Conservation (phyloP, 148 eudicot genomes). For the Selenicereus undatus region DNA sequence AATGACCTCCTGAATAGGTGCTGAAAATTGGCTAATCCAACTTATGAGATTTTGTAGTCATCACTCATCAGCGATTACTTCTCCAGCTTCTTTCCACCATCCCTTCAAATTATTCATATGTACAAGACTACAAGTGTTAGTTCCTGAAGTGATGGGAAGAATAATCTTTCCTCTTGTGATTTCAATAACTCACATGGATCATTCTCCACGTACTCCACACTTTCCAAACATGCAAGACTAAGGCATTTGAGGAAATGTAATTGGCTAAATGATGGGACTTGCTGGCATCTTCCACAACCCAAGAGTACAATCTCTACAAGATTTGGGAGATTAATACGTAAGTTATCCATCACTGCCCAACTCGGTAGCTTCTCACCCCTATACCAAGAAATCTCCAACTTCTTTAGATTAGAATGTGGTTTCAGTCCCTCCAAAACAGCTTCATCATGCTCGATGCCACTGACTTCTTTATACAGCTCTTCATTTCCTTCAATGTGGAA, state of each 20-base stretch:
- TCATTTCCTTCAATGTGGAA: neutral
- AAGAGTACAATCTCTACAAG: slow-evolving; percentile 10
- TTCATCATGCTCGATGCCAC: neutral
- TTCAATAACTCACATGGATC: neutral
- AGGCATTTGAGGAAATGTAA: neutral
- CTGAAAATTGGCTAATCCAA: neutral
- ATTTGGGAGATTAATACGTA: slow-evolving; percentile 17
- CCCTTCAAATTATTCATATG: slow-evolving; percentile 15
- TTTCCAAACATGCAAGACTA: neutral
- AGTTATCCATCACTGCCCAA: slow-evolving; percentile 19
- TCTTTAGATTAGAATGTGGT: slow-evolving; percentile 20
- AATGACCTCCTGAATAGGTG: slow-evolving; percentile 13
- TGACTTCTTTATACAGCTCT: neutral
- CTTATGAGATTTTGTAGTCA: neutral
- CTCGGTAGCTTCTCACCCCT: slow-evolving; percentile 19
- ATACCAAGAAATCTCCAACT: slow-evolving; percentile 4
- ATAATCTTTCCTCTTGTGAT: neutral
- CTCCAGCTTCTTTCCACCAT: slow-evolving; percentile 24
- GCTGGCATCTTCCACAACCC: neutral
- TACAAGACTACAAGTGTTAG: neutral
- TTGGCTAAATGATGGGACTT: slow-evolving; percentile 7
- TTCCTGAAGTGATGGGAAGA: neutral
- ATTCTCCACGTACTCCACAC: neutral
- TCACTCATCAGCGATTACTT: neutral
- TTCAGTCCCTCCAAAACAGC: slow-evolving; percentile 23